These are phyloP conservation scores for Lipomyces yamanashiensis DNA, from an alignment of 805 yeast species.

Conservation along the genomic window DNA sequence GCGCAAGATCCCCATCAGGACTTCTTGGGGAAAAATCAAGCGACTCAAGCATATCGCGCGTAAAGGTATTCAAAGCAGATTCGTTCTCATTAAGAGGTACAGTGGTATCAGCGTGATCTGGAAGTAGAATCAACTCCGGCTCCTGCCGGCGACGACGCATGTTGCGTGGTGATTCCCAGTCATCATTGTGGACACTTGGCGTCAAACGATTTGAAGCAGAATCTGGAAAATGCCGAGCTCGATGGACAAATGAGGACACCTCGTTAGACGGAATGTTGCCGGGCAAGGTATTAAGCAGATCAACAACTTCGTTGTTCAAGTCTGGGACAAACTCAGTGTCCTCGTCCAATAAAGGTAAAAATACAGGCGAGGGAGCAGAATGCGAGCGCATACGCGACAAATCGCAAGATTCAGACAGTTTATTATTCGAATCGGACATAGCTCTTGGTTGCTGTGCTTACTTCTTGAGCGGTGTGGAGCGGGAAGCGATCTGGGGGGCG, in stretches of 20 bases:
- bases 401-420: neutral
- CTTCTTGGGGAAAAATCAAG: neutral
- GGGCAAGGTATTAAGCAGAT: too few relatives aligned
- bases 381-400: neutral
- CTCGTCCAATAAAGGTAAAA: constrained; percentile 6
- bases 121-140: too few relatives aligned
- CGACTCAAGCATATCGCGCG: neutral
- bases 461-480: neutral
- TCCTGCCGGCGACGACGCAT: too few relatives aligned
- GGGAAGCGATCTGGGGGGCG: neutral
- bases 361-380: neutral
- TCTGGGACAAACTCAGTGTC: neutral
- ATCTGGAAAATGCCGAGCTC: too few relatives aligned
- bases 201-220: too few relatives aligned
- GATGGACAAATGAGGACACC: too few relatives aligned
- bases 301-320: neutral
- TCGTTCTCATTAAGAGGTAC: neutral
- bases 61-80: neutral
- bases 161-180: too few relatives aligned
- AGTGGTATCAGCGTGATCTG: too few relatives aligned
- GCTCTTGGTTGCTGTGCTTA: too few relatives aligned
- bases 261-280: too few relatives aligned
- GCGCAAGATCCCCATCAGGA: neutral
- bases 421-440: neutral
- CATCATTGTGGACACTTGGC: too few relatives aligned